A percentile compares a stretch with the other conserved stretches of the same genome.
Evolutionary conservation across 257 asterid species (phyloP).

Genomic region (Solanum paucissectum): DNA sequence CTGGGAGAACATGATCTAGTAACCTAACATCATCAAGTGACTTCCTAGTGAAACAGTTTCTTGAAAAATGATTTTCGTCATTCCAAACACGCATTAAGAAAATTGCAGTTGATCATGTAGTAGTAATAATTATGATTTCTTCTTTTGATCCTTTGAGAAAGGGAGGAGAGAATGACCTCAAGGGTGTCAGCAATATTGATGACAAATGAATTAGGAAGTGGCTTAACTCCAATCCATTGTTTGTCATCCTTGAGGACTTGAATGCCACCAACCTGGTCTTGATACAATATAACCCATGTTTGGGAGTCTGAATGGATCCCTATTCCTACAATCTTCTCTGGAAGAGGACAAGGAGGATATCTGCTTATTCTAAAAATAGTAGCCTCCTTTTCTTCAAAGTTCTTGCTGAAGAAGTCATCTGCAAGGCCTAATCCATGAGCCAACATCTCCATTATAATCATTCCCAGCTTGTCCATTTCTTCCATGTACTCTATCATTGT

Average conservation of each 20-base stretch:
- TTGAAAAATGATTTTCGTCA: background rate
- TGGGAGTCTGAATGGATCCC: slow-evolving; percentile 22
- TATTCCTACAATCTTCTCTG: slow-evolving; percentile 6
- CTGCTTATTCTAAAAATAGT: slow-evolving; percentile 7
- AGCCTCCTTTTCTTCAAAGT: slow-evolving; percentile 4
- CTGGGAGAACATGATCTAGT: background rate
- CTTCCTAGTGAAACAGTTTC: background rate
- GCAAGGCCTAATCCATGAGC: slow-evolving; percentile 17
- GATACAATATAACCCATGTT: slow-evolving; percentile 11
- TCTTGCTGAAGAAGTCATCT: slow-evolving; percentile 7
- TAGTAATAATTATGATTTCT: background rate
- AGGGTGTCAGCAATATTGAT: slow-evolving; percentile 24
- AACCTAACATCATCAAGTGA: background rate
- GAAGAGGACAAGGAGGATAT: slow-evolving; percentile 14
- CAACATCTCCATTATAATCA: slow-evolving; percentile 8
- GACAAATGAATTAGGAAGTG: slow-evolving; percentile 8
- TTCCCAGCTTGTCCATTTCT: slow-evolving; percentile 12
- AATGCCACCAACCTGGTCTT: slow-evolving; percentile 15
- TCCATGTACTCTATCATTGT: slow-evolving; percentile 15
- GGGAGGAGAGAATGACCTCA: slow-evolving; percentile 2
- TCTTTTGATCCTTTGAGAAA: background rate
- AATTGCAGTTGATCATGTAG: background rate
- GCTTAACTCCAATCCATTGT: slow-evolving; percentile 11
- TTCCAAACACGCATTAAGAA: background rate
- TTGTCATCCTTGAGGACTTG: slow-evolving; percentile 5